phyloP scores from a whole-genome alignment of 1,284 basidiomycete genomes.

The Rhizoctonia solani region DNA sequence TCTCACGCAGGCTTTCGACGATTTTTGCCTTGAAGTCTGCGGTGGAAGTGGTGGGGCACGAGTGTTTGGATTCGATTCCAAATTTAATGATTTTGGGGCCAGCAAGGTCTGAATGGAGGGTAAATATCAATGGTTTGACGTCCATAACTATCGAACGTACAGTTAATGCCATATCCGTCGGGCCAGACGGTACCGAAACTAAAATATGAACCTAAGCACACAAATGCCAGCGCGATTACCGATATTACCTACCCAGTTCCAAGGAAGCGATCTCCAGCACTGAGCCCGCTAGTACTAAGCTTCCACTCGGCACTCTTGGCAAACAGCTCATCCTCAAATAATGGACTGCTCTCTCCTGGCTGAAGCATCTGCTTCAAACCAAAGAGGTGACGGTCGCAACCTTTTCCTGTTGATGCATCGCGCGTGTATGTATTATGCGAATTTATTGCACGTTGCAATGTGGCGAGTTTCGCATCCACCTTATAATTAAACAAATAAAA shows the following conservation, averaged over 20 bases:
- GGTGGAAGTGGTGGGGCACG: conserved; percentile 73
- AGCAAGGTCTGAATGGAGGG: conserved; percentile 67
- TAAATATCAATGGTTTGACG: conserved; percentile 12
- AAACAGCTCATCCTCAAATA: conserved; percentile 85
- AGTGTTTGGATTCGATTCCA: conserved; percentile 90
- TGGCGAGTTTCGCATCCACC: conserved; percentile 47
- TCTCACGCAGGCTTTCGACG: conserved; percentile 70
- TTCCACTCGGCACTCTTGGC: conserved; percentile 83
- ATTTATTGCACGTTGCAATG: conserved; percentile 68
- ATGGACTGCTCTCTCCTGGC: conserved; percentile 50
- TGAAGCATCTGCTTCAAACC: conserved; percentile 75
- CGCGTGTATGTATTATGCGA: conserved; percentile 78
- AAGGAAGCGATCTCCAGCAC: conserved; percentile 83
- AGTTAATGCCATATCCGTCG: conserved; percentile 92
- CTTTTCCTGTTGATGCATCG: conserved; percentile 80
- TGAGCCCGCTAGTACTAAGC: conserved; percentile 89
- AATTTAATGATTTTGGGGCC: conserved; percentile 86
- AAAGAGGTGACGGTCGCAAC: conserved; percentile 90
- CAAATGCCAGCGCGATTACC: conserved; percentile 40
- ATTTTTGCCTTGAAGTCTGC: conserved; percentile 69
- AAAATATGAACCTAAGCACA: not conserved
- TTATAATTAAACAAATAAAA: not conserved
- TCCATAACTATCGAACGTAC: conserved; percentile 53
- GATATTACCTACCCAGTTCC: conserved; percentile 75
- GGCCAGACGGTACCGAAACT: conserved; percentile 78